Evolutionary conservation across 257 asterid species (phyloP).

Genomic region (Fraxinus pennsylvanica): DNA sequence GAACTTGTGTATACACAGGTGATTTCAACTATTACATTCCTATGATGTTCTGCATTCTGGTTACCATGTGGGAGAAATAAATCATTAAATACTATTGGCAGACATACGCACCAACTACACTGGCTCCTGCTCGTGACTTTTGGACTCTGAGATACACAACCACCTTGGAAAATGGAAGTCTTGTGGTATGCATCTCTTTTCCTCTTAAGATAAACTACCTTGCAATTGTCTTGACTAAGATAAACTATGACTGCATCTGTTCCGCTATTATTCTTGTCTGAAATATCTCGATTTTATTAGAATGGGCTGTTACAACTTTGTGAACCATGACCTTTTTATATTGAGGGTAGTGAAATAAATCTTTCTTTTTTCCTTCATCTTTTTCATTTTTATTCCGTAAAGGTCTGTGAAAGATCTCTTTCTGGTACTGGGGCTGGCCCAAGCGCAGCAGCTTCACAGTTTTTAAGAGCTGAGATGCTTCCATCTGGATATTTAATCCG

Average conservation of each 20-base stretch:
- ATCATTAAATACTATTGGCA: slow-evolving; percentile 19
- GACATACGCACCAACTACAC: slow-evolving; percentile 92
- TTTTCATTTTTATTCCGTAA: slow-evolving; percentile 23
- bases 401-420: slow-evolving; percentile 95
- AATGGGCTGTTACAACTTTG: background rate
- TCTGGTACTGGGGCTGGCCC: slow-evolving; percentile 95
- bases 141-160: slow-evolving; percentile 98
- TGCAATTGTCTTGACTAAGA: background rate
- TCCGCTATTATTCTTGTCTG: background rate
- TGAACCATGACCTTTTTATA: background rate
- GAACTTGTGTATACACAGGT: slow-evolving; percentile 94
- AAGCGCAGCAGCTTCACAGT: slow-evolving; percentile 69
- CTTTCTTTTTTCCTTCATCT: background rate
- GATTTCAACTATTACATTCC: background rate
- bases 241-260: background rate
- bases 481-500: slow-evolving; percentile 90
- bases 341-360: background rate
- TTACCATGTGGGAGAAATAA: background rate
- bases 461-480: slow-evolving; percentile 87
- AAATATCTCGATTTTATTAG: background rate
- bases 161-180: slow-evolving; percentile 84
- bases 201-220: too few species aligned
- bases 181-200: slow-evolving; percentile 62
- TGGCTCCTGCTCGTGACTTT: slow-evolving; percentile 96
- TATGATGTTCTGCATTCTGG: background rate